Evolutionary conservation across 148 eudicot genomes (phyloP).

Genomic region (Suaeda aralocaspica): DNA sequence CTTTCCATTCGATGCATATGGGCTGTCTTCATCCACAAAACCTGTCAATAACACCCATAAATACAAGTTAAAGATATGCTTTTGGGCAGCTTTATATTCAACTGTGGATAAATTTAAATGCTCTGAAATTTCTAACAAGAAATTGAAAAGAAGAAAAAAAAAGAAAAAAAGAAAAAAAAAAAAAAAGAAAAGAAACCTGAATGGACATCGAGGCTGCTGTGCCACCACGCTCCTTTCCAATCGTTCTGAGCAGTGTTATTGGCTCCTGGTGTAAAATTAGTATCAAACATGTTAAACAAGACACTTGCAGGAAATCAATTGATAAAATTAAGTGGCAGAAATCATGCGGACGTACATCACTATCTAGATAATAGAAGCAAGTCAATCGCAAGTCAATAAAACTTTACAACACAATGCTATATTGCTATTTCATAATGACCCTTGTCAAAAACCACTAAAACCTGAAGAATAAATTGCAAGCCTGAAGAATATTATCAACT

Average conservation of each 20-base stretch:
- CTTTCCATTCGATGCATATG: constrained; percentile 56
- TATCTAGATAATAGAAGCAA: neutral
- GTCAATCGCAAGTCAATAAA: neutral
- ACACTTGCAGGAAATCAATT: neutral
- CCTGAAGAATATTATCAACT: neutral
- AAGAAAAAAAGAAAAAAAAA: constrained; percentile 3
- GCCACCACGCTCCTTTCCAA: constrained; percentile 99
- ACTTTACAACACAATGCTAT: neutral
- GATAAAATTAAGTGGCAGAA: constrained; percentile 2
- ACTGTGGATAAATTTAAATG: neutral
- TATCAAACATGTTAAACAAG: constrained; percentile 1
- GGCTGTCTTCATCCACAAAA: constrained; percentile 70
- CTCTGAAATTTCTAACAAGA: neutral
- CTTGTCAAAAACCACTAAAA: neutral
- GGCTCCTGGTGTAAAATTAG: constrained; percentile 41
- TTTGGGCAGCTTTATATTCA: neutral
- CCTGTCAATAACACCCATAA: constrained; percentile 37
- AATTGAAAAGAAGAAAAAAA: constrained; percentile 3
- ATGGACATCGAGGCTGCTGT: constrained; percentile 68
- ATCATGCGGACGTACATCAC: neutral
- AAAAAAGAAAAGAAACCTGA: constrained; percentile 38
- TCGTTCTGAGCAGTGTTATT: constrained; percentile 69
- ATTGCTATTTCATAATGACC: neutral
- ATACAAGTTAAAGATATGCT: neutral
- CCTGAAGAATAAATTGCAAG: neutral